Base-by-base conservation (phyloP, 768 basidiomycete genomes). In the Kwoniella dejecticola region DNA sequence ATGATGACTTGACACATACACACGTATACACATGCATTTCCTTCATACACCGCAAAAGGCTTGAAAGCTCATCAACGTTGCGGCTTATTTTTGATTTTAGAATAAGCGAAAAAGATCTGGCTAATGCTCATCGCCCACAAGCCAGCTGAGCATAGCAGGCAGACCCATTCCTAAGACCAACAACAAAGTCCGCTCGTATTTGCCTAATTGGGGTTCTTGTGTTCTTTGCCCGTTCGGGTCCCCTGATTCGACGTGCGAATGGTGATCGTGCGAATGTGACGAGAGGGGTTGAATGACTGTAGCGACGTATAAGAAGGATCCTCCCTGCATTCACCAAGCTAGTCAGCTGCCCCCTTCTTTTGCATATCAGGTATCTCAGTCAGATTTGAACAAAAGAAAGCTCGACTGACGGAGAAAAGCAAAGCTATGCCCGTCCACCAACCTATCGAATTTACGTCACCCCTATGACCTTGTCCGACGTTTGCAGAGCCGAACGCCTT, bases 291-390 rank as follows among this genome's bases (percentile, higher is more conserved):
- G 90, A n/a, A 92, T 82, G 40, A 91, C 88, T 1, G 92, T 92
- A 0, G 93, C 91, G 8, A 97, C 94, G 73, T 95, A 96, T 38
- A 97, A 82, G 80, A 96, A 96, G 2, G 91, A 92, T 8, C 93
- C 93, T 45, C 90, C 93, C 90, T 36, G 33, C 15, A 36, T 36
- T 7, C 33, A 36, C 15, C 7, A 7, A 36, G 15, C 33, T 36
- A 36, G 15, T 36, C 15, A 36, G 33, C 33, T 36, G 3, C 24
- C 1, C 48, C 24, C 15, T 19, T 62, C n/a, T n/a, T n/a, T n/a
- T n/a, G n/a, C n/a, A n/a, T n/a, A n/a, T n/a, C n/a, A n/a, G n/a
- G n/a, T n/a, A n/a, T n/a, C n/a, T n/a, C n/a, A n/a, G n/a, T n/a
- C n/a, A n/a, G n/a, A n/a, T n/a, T n/a, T n/a, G n/a, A n/a, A n/a